These are phyloP conservation scores for Fomitopsis pinicola DNA, from an alignment of 1,284 basidiomycete species.

Conservation along the genomic window DNA sequence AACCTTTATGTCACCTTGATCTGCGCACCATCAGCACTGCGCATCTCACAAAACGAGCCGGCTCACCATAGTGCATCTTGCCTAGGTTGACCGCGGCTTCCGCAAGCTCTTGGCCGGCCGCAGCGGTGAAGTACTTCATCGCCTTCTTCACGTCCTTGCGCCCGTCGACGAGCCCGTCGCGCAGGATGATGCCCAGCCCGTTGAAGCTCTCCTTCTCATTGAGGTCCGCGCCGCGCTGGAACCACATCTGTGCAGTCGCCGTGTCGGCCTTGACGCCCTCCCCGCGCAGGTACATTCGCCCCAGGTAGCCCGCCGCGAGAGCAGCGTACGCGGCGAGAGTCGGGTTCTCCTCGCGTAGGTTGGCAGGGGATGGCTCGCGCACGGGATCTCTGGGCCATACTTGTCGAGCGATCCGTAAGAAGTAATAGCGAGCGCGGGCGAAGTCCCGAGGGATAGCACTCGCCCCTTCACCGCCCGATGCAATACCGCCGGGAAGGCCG, in stretches of 20 bases:
- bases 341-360: slow-evolving; percentile 49
- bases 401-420: slow-evolving; percentile 73
- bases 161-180: slow-evolving; percentile 78
- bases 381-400: slow-evolving; percentile 78
- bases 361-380: slow-evolving; percentile 40
- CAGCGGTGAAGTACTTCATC: slow-evolving; percentile 66
- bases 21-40: slow-evolving; percentile 31
- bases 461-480: slow-evolving; percentile 85
- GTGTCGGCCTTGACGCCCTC: slow-evolving; percentile 86
- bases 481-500: slow-evolving; percentile 64
- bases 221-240: slow-evolving; percentile 79
- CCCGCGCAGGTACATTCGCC: slow-evolving; percentile 91
- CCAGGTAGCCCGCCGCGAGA: slow-evolving; percentile 80
- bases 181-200: slow-evolving; percentile 86
- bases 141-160: slow-evolving; percentile 71
- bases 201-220: slow-evolving; percentile 88
- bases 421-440: slow-evolving; percentile 74
- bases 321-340: slow-evolving; percentile 65
- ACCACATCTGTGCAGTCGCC: slow-evolving; percentile 87
- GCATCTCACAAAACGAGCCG: slow-evolving; percentile 4
- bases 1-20: slow-evolving; percentile 53
- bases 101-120: slow-evolving; percentile 80
- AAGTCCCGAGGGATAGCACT: slow-evolving; percentile 78
- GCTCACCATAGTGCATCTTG: slow-evolving; percentile 73
- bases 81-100: slow-evolving; percentile 91